A percentile compares a stretch with the other conserved stretches of the same genome.
Conservation (phyloP, 1,284 basidiomycete genomes). For the Trametes pubescens region DNA sequence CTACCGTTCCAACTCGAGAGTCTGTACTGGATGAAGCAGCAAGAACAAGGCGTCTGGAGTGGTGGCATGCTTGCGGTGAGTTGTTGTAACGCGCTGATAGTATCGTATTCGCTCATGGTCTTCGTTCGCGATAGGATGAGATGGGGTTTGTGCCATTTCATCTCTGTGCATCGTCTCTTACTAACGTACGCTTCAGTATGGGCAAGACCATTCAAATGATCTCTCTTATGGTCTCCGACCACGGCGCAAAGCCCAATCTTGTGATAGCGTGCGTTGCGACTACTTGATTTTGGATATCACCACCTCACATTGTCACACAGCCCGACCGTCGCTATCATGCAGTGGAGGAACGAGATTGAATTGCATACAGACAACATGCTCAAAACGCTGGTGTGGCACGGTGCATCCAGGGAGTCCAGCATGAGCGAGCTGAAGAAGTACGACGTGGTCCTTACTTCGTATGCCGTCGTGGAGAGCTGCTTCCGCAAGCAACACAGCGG, state of each 20-base stretch:
- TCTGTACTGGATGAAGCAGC: constrained; percentile 95
- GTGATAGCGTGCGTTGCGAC: constrained; percentile 80
- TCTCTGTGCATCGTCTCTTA: constrained; percentile 10
- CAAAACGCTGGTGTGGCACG: constrained; percentile 93
- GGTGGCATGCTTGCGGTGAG: constrained; percentile 94
- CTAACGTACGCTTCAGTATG: constrained; percentile 69
- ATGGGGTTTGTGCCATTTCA: constrained; percentile 72
- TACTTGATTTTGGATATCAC: neutral
- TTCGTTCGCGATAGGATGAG: constrained; percentile 68
- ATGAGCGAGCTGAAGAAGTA: constrained; percentile 79
- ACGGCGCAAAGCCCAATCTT: constrained; percentile 79
- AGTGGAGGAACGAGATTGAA: constrained; percentile 97
- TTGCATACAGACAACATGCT: constrained; percentile 77
- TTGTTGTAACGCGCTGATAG: constrained; percentile 16
- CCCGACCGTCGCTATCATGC: constrained; percentile 97
- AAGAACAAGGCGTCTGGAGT: constrained; percentile 88
- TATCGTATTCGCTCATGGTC: neutral
- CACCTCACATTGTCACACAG: constrained; percentile 45
- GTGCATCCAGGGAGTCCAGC: constrained; percentile 71
- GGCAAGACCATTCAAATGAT: constrained; percentile 99
- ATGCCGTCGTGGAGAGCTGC: constrained; percentile 89
- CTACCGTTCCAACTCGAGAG: constrained; percentile 92
- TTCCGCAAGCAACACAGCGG: constrained; percentile 95
- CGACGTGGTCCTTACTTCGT: constrained; percentile 88
- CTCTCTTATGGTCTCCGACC: constrained; percentile 84